Evolutionary conservation across 2,329 filamentous ascomycete genomes (phyloP).

Genomic region (Fusarium hostae): DNA sequence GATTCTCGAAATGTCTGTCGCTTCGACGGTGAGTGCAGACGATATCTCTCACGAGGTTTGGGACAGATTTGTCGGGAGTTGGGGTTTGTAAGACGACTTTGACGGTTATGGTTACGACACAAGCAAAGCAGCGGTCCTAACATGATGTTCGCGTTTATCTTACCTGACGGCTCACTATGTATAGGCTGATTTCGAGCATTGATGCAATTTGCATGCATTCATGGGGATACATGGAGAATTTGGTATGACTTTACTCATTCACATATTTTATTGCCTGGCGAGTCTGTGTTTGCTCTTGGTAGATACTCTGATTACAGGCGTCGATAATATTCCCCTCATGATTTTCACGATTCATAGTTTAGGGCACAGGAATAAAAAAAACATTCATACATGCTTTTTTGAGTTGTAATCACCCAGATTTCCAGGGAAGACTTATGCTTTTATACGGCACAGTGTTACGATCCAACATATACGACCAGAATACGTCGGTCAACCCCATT

Average conservation of each 20-base stretch:
- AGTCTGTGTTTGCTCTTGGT: slow-evolving; percentile 23
- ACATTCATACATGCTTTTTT: neutral
- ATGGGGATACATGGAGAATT: slow-evolving; percentile 27
- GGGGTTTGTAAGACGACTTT: slow-evolving; percentile 16
- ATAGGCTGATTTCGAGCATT: slow-evolving; percentile 12
- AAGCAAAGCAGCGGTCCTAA: slow-evolving; percentile 22
- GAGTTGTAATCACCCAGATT: neutral
- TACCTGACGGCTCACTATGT: slow-evolving; percentile 21
- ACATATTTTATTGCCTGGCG: slow-evolving; percentile 7
- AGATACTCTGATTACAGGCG: slow-evolving; percentile 24
- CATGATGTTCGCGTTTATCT: slow-evolving; percentile 27
- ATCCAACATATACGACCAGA: neutral
- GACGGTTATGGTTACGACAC: slow-evolving; percentile 28
- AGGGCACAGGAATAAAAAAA: slow-evolving; percentile 19
- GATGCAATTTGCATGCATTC: slow-evolving; percentile 20
- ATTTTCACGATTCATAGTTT: slow-evolving; percentile 10
- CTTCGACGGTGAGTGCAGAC: neutral
- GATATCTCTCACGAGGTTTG: neutral
- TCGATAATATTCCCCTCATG: slow-evolving; percentile 32
- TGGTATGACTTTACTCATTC: neutral
- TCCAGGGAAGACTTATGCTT: neutral
- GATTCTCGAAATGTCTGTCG: neutral
- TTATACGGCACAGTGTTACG: neutral
- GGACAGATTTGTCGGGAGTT: neutral
- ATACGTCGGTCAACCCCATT: neutral